These are phyloP conservation scores for Colletotrichum kahawae DNA, from an alignment of 2,329 filamentous ascomycete species.

Conservation along the genomic window DNA sequence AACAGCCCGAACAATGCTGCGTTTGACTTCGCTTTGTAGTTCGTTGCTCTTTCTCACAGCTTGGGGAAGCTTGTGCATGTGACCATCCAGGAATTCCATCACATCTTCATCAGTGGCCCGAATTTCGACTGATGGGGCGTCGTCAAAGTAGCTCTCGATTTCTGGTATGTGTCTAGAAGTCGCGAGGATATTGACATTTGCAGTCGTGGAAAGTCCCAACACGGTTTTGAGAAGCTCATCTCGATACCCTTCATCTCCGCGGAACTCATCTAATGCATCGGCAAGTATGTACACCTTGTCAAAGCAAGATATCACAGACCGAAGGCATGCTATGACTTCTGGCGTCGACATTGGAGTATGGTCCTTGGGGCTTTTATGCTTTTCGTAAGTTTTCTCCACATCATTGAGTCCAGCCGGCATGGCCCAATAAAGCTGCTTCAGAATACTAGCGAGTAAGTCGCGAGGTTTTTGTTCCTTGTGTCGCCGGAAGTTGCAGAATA, in stretches of 20 bases:
- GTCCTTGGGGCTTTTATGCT: no score
- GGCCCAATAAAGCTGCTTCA: conserved; percentile 43
- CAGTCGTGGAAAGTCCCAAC: background rate
- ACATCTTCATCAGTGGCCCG: conserved; percentile 23
- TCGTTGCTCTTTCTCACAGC: background rate
- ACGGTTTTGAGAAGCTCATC: background rate
- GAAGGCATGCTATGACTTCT: background rate
- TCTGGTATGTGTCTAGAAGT: conserved; percentile 28
- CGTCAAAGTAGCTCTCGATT: background rate
- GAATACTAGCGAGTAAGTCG: conserved; percentile 34
- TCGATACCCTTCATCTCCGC: conserved; percentile 4
- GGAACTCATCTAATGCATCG: conserved; percentile 34
- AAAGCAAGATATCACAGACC: background rate
- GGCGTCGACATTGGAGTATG: background rate
- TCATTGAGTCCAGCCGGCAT: rapidly evolving
- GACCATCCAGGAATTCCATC: background rate
- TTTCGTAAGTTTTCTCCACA: background rate
- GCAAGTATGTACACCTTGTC: conserved; percentile 20
- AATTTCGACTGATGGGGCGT: background rate
- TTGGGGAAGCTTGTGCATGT: background rate
- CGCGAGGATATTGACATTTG: conserved; percentile 20
- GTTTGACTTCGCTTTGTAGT: conserved; percentile 14
- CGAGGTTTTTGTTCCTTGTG: conserved; percentile 39
- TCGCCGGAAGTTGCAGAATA: conserved; percentile 50
- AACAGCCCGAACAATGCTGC: background rate